phyloP scores from a whole-genome alignment of 768 basidiomycete species.

The Asterophora lycoperdoides region DNA sequence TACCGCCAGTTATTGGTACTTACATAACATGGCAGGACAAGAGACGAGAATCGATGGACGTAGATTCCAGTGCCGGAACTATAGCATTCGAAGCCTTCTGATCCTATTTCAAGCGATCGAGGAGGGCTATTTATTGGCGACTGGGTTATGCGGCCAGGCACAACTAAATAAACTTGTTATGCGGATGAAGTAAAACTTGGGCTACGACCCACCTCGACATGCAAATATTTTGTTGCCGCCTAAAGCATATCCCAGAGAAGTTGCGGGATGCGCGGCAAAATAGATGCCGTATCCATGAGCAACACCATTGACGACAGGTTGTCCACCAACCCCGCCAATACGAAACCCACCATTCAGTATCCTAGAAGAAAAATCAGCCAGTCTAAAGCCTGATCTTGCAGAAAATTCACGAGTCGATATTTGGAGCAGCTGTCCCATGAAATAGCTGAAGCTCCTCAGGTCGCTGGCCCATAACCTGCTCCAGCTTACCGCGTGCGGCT shows the following conservation, averaged over 20 bases:
- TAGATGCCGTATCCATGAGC: not conserved
- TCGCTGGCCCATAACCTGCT: too few species aligned
- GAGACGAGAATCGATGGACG: not conserved
- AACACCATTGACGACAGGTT: not conserved
- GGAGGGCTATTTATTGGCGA: too few species aligned
- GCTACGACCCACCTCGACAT: not conserved
- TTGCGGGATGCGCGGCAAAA: not conserved
- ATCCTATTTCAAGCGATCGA: too few species aligned
- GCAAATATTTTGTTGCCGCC: not conserved
- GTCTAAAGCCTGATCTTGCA: not conserved
- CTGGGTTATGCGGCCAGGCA: not conserved
- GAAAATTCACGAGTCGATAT: constrained; percentile 1
- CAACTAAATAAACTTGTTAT: not conserved
- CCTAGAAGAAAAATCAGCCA: too few species aligned
- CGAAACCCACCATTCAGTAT: not conserved
- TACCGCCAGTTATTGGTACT: not conserved
- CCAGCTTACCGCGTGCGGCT: too few species aligned
- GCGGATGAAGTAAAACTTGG: not conserved
- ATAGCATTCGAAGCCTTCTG: too few species aligned
- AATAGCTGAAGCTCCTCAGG: too few species aligned
- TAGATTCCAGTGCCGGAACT: too few species aligned
- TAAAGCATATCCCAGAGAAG: not conserved
- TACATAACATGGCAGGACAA: constrained; percentile 1
- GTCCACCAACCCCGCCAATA: constrained; percentile 1
- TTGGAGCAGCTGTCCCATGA: not conserved